These are phyloP conservation scores for Limnomonas spitsbergensis DNA, from an alignment of 139 green algal genomes.

Conservation along the genomic window DNA sequence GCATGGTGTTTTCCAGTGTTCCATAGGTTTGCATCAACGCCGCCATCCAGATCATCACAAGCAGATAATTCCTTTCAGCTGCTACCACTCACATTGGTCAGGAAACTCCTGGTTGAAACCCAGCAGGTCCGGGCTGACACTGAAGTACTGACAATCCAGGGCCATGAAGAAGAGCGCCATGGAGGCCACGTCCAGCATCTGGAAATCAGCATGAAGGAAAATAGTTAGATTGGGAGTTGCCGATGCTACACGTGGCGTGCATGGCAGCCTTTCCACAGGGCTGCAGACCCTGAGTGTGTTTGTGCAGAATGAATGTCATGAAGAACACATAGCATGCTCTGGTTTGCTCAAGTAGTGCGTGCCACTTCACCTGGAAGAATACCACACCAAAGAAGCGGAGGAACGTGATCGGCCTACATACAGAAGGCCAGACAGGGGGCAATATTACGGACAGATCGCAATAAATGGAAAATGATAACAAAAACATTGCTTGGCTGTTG, in stretches of 20 bases:
- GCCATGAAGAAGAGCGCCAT: slow-evolving; percentile 31
- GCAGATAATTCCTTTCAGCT: no score
- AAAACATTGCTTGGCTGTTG: no score
- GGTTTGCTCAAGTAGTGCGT: not conserved
- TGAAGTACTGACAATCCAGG: slow-evolving; percentile 19
- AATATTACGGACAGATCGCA: no score
- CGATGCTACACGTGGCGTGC: no score
- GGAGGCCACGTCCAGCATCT: slow-evolving; percentile 31
- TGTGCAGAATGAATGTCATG: not conserved
- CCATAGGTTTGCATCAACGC: no score
- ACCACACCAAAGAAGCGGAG: not conserved
- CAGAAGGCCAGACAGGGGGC: no score
- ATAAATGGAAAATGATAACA: no score
- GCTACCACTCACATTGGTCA: not conserved
- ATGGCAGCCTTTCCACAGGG: not conserved
- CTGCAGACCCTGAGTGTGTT: not conserved
- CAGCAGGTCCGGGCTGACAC: not conserved
- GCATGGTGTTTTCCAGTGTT: no score
- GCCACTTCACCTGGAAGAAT: slow-evolving; percentile 3
- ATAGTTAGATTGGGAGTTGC: no score
- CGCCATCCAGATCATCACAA: no score
- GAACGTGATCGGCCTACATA: slow-evolving; percentile 7
- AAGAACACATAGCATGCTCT: not conserved
- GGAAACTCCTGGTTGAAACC: slow-evolving; percentile 5
- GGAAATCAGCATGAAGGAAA: not conserved